A percentile compares a stretch with the other conserved stretches of the same genome.
phyloP scores from a whole-genome alignment of 352 stramenopile genomes.

The Phytophthora idaei region DNA sequence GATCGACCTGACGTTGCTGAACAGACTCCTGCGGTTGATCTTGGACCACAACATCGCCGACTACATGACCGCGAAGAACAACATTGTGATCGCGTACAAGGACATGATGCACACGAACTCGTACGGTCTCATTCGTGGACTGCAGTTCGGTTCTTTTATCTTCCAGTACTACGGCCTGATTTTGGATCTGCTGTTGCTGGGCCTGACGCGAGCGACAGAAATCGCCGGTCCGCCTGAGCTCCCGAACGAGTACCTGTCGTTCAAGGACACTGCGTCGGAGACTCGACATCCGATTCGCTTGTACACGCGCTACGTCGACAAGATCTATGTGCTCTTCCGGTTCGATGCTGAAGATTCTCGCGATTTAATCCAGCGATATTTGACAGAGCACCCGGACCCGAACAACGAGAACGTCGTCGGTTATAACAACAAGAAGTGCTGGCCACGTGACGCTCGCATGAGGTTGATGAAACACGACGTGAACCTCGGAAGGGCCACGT shows the following conservation, averaged over 20 bases:
- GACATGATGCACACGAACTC: slow-evolving; percentile 99
- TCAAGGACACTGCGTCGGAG: slow-evolving; percentile 98
- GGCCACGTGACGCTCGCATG: slow-evolving; percentile 99
- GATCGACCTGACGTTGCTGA: slow-evolving; percentile 99
- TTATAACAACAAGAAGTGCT: slow-evolving; percentile 99
- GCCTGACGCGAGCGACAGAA: slow-evolving; percentile 97
- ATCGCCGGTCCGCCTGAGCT: slow-evolving; percentile 97
- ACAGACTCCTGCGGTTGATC: slow-evolving; percentile 98
- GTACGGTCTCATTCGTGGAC: slow-evolving; percentile 98
- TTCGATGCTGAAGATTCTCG: slow-evolving; percentile 98
- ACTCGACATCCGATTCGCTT: slow-evolving; percentile 98
- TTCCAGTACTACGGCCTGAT: slow-evolving; percentile 99
- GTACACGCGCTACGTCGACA: slow-evolving; percentile 99
- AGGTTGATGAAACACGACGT: slow-evolving; percentile 99
- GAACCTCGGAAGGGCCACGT: slow-evolving; percentile 98
- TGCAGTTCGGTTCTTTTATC: slow-evolving; percentile 98
- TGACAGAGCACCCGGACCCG: slow-evolving; percentile 99
- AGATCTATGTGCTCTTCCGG: slow-evolving; percentile 99
- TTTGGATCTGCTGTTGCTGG: slow-evolving; percentile 97
- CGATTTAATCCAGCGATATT: slow-evolving; percentile 99
- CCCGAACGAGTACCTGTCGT: slow-evolving; percentile 99
- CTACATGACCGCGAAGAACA: slow-evolving; percentile 99
- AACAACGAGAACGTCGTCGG: slow-evolving; percentile 99
- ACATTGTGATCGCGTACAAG: slow-evolving; percentile 98
- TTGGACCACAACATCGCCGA: slow-evolving; percentile 99